phyloP scores from a whole-genome alignment of 768 basidiomycete genomes.

The Pleurotus tuber-regium region DNA sequence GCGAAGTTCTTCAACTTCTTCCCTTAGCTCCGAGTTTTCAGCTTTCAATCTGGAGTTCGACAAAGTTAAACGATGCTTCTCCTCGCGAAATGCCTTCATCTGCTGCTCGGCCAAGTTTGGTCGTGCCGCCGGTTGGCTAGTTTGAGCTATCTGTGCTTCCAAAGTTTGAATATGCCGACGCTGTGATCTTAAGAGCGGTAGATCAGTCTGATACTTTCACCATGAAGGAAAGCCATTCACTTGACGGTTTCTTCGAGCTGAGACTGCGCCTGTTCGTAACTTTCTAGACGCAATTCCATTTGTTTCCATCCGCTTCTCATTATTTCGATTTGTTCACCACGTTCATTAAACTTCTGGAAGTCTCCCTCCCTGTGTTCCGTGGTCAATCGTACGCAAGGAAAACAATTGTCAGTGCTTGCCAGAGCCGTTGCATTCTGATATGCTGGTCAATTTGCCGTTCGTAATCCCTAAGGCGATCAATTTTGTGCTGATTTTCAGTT shows the following conservation, averaged over 20 bases:
- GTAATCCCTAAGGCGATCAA: conserved; percentile 79
- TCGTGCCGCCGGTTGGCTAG: conserved; percentile 9
- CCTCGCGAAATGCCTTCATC: conserved; percentile 40
- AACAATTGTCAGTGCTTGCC: conserved; percentile 44
- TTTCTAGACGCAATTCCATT: conserved; percentile 62
- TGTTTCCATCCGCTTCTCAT: conserved; percentile 61
- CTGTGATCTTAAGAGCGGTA: conserved; percentile 37
- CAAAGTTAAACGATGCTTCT: conserved; percentile 44
- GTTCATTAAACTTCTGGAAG: conserved; percentile 65
- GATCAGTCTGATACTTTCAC: conserved; percentile 7
- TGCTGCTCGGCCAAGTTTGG: conserved; percentile 18
- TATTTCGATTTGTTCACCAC: conserved; percentile 53
- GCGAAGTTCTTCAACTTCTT: conserved; percentile 56
- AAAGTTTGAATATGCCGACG: conserved; percentile 62
- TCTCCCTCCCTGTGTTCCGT: conserved; percentile 61
- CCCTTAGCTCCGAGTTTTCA: conserved; percentile 49
- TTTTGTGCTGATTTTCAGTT: conserved; percentile 79
- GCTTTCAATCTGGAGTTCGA: conserved; percentile 54
- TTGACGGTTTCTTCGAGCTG: conserved; percentile 57
- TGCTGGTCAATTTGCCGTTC: conserved; percentile 86
- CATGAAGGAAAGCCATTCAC: conserved; percentile 36
- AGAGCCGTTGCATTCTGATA: conserved; percentile 70
- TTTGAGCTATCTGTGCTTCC: conserved; percentile 51
- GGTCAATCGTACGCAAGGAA: not conserved
- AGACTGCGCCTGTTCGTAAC: conserved; percentile 49